Conservation (phyloP, 495 filamentous ascomycete genomes). For the Talaromyces nanjingensis region DNA sequence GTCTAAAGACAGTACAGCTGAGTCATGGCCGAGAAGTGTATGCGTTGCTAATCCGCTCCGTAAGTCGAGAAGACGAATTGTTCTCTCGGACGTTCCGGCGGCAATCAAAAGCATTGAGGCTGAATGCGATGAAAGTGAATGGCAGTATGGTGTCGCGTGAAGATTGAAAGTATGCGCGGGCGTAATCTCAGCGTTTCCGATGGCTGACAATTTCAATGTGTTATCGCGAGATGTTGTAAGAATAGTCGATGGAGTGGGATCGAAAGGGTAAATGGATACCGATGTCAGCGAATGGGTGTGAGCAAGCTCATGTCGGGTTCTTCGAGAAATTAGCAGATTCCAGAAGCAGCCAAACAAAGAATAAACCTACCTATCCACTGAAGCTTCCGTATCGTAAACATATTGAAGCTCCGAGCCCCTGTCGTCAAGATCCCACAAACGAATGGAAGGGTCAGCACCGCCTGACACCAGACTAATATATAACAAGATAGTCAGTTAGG, state of each 20-base stretch:
- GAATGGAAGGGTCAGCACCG: conserved; percentile 70
- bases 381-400: conserved; percentile 44
- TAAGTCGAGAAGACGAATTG: conserved; percentile 75
- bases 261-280: conserved; percentile 83
- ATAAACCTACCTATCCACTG: conserved; percentile 25
- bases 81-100: conserved; percentile 72
- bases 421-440: conserved; percentile 74
- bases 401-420: conserved; percentile 31
- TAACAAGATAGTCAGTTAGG: conserved; percentile 12
- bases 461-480: conserved; percentile 66
- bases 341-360: conserved; percentile 17
- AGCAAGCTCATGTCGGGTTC: conserved; percentile 31
- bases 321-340: not conserved
- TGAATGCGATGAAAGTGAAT: conserved; percentile 68
- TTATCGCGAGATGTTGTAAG: conserved; percentile 79
- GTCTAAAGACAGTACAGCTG: conserved; percentile 61
- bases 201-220: conserved; percentile 71
- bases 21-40: conserved; percentile 65
- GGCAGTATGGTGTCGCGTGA: conserved; percentile 63
- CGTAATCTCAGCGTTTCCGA: conserved; percentile 43
- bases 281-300: conserved; percentile 80
- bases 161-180: conserved; percentile 60
- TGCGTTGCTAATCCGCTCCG: conserved; percentile 71
- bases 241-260: conserved; percentile 61
- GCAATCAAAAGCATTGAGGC: conserved; percentile 67